Base-by-base conservation (phyloP, 2,329 filamentous ascomycete genomes). In the Ophiostoma tasmaniense region DNA sequence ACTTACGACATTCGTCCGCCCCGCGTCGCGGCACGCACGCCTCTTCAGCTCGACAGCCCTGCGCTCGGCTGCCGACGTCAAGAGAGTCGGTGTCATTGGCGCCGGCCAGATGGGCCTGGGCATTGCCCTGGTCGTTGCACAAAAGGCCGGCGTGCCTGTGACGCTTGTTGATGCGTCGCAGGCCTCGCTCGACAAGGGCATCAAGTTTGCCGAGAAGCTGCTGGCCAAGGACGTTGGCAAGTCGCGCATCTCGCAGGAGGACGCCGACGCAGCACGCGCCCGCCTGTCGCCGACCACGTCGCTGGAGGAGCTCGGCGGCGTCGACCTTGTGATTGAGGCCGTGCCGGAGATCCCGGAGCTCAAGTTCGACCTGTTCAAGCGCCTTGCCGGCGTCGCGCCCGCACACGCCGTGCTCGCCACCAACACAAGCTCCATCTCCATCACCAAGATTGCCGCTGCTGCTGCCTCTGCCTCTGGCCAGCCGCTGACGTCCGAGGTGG, bases 361-460 rank as follows among this genome's bases (percentile, higher is more conserved):
- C 72, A 99, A 99, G 80, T 88, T 89, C 73, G 87, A 89, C 73
- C 96, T 99, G 73, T 99, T 99, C 81, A 82, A 87, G 73, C 85
- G 90, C 75, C 85, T 99, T 13, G 93, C 93, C 7, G 81, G 90
- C 74, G 88, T 96, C 73, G 93, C 91, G 73, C 89, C 92, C 13
- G 82, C 89, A 67, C 92, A 98, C 76, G 88, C 95, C 70, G 91
- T 99, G 74, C 86, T 99, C 45, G 94, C 95, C 5, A 99, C 95
- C 72, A 99, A 99, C 82, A 99, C 95, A 7, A 97, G 93, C n/a
- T 97, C 93, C 71, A 99, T 99, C 77, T 94, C 92, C 71, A 97
- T 99, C 78, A 99, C 95, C 61, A 90, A 90, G 76, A 97, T 99
- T 75, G 95, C 95, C 25, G 93, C 95, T 3, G 87, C 93, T 11